Evolutionary conservation across 2,329 filamentous ascomycete species (phyloP), one percentile per base, ranked within the genome.

Genomic region (Aureobasidium sp.): DNA sequence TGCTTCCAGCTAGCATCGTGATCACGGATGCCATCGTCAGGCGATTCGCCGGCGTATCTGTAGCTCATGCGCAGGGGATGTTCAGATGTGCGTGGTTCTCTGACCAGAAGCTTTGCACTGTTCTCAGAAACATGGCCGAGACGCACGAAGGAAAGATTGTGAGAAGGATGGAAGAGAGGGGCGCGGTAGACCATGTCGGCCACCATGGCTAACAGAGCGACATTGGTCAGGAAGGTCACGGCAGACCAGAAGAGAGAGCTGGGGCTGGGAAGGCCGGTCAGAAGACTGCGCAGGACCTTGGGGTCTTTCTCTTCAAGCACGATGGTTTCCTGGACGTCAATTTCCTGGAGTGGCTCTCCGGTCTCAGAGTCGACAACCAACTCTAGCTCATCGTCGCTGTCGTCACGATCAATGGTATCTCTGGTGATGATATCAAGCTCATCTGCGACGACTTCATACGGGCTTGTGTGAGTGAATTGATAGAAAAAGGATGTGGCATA

Each of bases 51-150:
- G 6, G 71, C 71, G 57, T 77, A 72, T 42, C 78, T 74, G 66
- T 83, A 85, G 54, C 89, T 86, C 10, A 94, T 77, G 0, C 80
- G 86, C n/a, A 96, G 75, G 0, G 92, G 91, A 71, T 96, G 82
- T 68, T 88, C 85, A 37, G 81, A 72, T 57, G 84, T 79, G 67
- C 96, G 84, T 0, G 94, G 91, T 73, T 97, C 94, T 62, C 94
- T 84, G 50, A 99, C 80, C 32, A 99, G 77, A 42, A 99, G 81
- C 64, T 86, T 91, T 27, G 91, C 94, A 61, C 87, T 87, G 0
- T 81, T 83, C 21, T 89, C 83, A 5, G 91, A 96, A 30, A 97
- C 87, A 72, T 93, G 93, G 30, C 94, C 94, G 16, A 96, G 78
- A 9, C 94, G 84, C 44, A 90, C 89, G 72, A 99, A 96, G 0